phyloP scores from a whole-genome alignment of 2,329 filamentous ascomycete species.

The Trichoderma afroharzianum region DNA sequence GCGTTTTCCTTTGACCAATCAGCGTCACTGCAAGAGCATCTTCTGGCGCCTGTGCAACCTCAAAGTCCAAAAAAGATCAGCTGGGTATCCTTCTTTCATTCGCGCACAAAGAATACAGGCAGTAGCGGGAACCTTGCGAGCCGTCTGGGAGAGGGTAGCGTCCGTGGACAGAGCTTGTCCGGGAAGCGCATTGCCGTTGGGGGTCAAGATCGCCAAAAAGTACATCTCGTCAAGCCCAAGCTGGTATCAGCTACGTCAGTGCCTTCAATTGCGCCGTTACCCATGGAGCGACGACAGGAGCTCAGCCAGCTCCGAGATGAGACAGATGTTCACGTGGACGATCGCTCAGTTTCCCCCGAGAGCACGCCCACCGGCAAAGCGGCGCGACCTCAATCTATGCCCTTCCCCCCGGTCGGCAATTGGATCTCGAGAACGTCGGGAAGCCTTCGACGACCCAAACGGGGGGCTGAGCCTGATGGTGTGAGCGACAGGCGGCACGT shows the following conservation, averaged over 20 bases:
- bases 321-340: background rate
- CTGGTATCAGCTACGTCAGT: conserved; percentile 32
- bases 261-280: conserved; percentile 23
- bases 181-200: conserved; percentile 29
- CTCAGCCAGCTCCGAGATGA: background rate
- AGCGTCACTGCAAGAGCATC: conserved; percentile 28
- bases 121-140: conserved; percentile 20
- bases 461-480: conserved; percentile 40
- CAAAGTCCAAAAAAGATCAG: conserved; percentile 20
- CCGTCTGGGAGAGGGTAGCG: conserved; percentile 29
- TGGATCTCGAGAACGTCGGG: conserved; percentile 54
- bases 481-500: conserved; percentile 49
- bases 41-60: conserved; percentile 23
- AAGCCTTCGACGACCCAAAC: conserved; percentile 55
- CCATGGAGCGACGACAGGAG: conserved; percentile 27
- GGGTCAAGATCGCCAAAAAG: conserved; percentile 24
- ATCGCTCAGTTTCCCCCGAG: conserved; percentile 29
- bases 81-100: conserved; percentile 60
- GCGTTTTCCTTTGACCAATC: conserved; percentile 37
- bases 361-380: conserved; percentile 43
- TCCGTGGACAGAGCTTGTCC: conserved; percentile 22
- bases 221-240: conserved; percentile 36
- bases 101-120: conserved; percentile 30
- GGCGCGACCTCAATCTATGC: conserved; percentile 56
- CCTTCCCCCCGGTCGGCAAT: conserved; percentile 53